Evolutionary conservation across 2,329 filamentous ascomycete genomes (phyloP).

Genomic region (Metarhizium rileyi): DNA sequence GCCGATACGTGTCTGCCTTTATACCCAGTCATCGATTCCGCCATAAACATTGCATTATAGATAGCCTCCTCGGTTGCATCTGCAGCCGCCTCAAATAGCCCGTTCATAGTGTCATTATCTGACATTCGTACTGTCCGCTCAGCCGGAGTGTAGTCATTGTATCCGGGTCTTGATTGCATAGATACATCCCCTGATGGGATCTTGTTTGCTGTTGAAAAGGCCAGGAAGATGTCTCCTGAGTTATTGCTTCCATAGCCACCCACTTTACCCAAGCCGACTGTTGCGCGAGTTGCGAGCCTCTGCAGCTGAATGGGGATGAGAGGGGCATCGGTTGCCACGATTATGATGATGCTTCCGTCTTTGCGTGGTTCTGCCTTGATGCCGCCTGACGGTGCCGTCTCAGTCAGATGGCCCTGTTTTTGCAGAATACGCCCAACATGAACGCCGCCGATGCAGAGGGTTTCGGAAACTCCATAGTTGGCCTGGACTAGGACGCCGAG

Average conservation of each 20-base stretch:
- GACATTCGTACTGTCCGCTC: constrained; percentile 15
- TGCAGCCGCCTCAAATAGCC: constrained; percentile 49
- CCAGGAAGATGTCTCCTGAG: constrained; percentile 58
- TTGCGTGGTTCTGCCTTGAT: constrained; percentile 18
- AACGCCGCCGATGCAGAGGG: constrained; percentile 50
- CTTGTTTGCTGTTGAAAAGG: constrained; percentile 52
- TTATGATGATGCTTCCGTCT: constrained; percentile 26
- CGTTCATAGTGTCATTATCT: constrained; percentile 20
- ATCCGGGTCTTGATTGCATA: constrained; percentile 14
- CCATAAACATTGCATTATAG: constrained; percentile 53
- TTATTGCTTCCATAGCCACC: constrained; percentile 52
- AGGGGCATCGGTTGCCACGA: constrained; percentile 23
- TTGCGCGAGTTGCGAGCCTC: constrained; percentile 49
- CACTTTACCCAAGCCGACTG: constrained; percentile 49
- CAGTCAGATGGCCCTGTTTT: constrained; percentile 7
- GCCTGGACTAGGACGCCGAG: constrained; percentile 54
- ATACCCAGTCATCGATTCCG: constrained; percentile 47
- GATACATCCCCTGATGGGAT: constrained; percentile 26
- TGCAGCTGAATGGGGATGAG: constrained; percentile 23
- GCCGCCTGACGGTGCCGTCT: neutral
- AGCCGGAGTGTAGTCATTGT: constrained; percentile 11
- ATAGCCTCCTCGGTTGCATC: constrained; percentile 58
- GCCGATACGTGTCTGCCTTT: constrained; percentile 39
- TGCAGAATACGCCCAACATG: constrained; percentile 51
- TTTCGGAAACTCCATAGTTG: constrained; percentile 50